These are phyloP conservation scores for Pseudogymnoascus sp. DNA, from an alignment of 2,329 filamentous ascomycete species.

Conservation along the genomic window DNA sequence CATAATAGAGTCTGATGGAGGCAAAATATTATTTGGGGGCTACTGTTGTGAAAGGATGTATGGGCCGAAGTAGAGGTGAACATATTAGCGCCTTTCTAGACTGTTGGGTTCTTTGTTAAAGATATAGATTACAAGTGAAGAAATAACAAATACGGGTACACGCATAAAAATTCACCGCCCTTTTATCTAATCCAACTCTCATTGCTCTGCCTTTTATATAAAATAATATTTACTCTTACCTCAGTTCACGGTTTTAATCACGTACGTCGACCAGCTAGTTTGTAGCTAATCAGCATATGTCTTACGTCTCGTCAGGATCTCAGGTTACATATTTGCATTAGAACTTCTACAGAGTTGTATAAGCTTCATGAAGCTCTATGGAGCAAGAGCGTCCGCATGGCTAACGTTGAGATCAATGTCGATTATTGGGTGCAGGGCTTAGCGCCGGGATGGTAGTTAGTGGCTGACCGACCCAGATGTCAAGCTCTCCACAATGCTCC, in stretches of 20 bases:
- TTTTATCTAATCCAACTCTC: not conserved
- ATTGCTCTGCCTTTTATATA: not conserved
- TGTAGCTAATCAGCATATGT: not conserved
- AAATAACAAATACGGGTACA: not conserved
- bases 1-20: not conserved
- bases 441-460: not conserved
- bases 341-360: not conserved
- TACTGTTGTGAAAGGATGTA: not conserved
- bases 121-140: not conserved
- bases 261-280: not conserved
- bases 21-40: not conserved
- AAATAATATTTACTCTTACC: not conserved
- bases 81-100: not conserved
- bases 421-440: not conserved
- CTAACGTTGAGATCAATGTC: not conserved
- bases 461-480: not conserved
- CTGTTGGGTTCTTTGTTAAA: not conserved
- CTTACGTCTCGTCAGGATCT: not conserved
- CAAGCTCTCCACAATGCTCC: not conserved
- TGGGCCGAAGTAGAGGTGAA: not conserved
- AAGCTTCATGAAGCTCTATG: not conserved
- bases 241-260: not conserved
- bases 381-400: not conserved
- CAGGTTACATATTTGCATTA: not conserved
- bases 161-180: not conserved